Evolutionary conservation across 2,329 filamentous ascomycete species (phyloP).

Genomic region (Tolypocladium pustulatum): DNA sequence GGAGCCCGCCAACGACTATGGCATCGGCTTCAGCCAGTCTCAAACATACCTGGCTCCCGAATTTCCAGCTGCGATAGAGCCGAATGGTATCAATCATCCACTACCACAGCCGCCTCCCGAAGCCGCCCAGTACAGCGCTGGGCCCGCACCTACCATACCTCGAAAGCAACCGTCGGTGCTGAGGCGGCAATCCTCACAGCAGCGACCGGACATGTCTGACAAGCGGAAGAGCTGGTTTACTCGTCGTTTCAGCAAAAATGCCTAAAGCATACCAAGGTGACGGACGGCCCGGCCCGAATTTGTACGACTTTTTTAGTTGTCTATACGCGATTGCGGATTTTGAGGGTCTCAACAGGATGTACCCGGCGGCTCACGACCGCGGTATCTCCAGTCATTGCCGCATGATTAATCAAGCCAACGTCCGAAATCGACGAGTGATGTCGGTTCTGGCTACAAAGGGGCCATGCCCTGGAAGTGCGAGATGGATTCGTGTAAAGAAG

Average conservation of each 20-base stretch:
- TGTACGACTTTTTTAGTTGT: conserved; percentile 1
- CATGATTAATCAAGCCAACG: not conserved
- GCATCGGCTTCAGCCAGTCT: conserved; percentile 43
- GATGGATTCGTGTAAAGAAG: not conserved
- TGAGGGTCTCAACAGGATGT: not conserved
- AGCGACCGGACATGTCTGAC: conserved; percentile 27
- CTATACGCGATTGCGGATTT: not conserved
- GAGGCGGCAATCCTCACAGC: conserved; percentile 14
- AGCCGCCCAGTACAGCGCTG: conserved; percentile 6
- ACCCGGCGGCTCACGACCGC: conserved; percentile 12
- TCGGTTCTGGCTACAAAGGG: not conserved
- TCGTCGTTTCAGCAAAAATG: conserved; percentile 61
- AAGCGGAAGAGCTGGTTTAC: conserved; percentile 91
- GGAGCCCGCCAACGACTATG: conserved; percentile 52
- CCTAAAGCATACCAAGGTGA: conserved; percentile 2
- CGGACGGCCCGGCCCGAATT: not conserved
- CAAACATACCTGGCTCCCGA: conserved; percentile 30
- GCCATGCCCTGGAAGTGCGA: too few species aligned
- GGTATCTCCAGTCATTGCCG: not conserved
- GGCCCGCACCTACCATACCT: conserved; percentile 10
- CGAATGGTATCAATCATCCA: conserved; percentile 9
- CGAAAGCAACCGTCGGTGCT: conserved; percentile 19
- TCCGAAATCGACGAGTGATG: not conserved
- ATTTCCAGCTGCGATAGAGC: conserved; percentile 21
- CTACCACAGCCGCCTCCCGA: conserved; percentile 14